phyloP scores from a whole-genome alignment of 305 asterid genomes.

The Solanum hybrid region DNA sequence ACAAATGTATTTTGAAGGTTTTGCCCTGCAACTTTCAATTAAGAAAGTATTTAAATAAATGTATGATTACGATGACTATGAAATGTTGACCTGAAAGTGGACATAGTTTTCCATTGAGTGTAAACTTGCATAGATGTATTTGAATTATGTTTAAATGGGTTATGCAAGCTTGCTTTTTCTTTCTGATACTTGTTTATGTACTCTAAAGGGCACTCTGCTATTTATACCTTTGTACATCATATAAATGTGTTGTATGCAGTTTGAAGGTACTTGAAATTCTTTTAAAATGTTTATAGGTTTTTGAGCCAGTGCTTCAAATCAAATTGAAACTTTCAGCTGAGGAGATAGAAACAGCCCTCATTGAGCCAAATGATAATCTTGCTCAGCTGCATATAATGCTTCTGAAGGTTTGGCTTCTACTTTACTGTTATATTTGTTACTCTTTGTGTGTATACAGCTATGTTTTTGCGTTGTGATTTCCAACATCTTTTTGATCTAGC shows the following conservation, averaged over 20 bases:
- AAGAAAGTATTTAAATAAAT: neutral
- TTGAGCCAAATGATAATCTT: constrained; percentile 54
- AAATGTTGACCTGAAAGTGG: neutral
- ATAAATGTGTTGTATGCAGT: neutral
- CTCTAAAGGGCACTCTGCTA: neutral
- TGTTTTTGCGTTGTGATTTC: neutral
- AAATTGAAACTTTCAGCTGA: constrained; percentile 65
- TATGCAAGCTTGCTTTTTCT: neutral
- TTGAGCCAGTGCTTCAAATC: constrained; percentile 49
- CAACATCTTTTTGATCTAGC: constrained; percentile 1
- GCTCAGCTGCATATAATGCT: constrained; percentile 65
- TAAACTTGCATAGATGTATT: neutral
- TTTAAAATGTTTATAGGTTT: constrained; percentile 34
- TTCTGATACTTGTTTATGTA: neutral
- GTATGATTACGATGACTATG: neutral
- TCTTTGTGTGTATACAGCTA: neutral
- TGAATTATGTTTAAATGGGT: neutral
- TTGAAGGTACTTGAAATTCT: neutral
- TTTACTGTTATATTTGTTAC: neutral
- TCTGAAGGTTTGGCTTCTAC: constrained; percentile 42
- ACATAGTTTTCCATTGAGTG: neutral
- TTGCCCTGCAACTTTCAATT: neutral
- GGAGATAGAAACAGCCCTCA: constrained; percentile 70
- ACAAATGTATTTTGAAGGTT: neutral
- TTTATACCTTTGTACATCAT: neutral